Conservation (phyloP, 148 eudicot species). For the Persicaria maculosa region DNA sequence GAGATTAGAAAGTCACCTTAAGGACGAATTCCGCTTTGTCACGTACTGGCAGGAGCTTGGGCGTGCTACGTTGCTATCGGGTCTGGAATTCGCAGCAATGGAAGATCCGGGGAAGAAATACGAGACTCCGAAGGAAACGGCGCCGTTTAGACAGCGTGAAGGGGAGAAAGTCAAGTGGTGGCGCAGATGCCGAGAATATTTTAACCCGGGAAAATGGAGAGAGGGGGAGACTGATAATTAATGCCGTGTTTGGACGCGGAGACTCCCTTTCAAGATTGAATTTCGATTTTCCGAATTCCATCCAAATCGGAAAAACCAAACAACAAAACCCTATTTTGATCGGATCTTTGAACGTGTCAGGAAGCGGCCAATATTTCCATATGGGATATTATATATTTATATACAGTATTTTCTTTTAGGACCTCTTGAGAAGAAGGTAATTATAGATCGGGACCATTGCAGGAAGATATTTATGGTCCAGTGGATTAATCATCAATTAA, state of each 20-base stretch:
- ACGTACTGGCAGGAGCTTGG: background rate
- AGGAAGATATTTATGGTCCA: background rate
- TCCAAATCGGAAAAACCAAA: background rate
- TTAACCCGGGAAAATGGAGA: conserved; percentile 5
- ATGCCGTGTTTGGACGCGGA: background rate
- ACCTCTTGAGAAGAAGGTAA: background rate
- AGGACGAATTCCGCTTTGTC: background rate
- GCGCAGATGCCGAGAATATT: conserved; percentile 9
- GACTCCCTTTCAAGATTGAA: background rate
- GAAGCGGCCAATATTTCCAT: background rate
- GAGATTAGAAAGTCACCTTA: background rate
- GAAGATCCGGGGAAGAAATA: conserved; percentile 9
- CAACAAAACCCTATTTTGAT: background rate
- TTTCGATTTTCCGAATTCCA: background rate
- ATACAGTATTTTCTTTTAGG: too few species aligned
- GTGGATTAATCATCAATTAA: background rate
- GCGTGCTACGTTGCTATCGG: conserved; percentile 2
- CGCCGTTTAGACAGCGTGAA: background rate
- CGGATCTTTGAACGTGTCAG: background rate
- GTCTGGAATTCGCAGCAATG: background rate
- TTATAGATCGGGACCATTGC: conserved; percentile 1
- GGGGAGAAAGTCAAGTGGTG: conserved; percentile 7
- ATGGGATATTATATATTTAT: background rate
- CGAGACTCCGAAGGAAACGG: background rate
- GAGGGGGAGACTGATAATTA: background rate